phyloP scores from a whole-genome alignment of 1,139 yeast genomes.

The Protomyces inundatus region DNA sequence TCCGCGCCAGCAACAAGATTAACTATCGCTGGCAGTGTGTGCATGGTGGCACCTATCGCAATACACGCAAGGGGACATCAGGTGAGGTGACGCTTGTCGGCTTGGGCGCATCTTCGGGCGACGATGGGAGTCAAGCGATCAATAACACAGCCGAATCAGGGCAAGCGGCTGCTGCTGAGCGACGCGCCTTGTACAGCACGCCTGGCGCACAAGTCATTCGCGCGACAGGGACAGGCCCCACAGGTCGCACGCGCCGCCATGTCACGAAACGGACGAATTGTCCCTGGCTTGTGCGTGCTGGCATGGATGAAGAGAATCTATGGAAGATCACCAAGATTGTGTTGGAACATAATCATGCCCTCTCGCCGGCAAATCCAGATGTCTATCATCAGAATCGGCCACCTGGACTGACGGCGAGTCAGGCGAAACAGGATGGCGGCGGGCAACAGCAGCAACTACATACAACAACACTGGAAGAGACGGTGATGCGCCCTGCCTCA shows the following conservation, averaged over 20 bases:
- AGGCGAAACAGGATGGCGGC: too few relatives aligned
- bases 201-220: background rate
- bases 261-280: constrained; percentile 6
- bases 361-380: constrained; percentile 8
- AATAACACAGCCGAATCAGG: background rate
- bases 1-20: constrained; percentile 8
- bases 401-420: too few relatives aligned
- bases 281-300: constrained; percentile 17
- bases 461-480: background rate
- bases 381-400: constrained; percentile 9
- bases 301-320: constrained; percentile 2
- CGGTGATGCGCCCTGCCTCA: background rate
- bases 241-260: constrained; percentile 3
- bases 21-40: constrained; percentile 18
- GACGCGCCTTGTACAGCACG: background rate
- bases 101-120: background rate
- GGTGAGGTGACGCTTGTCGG: background rate
- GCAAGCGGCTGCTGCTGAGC: too few relatives aligned
- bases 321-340: constrained; percentile 11
- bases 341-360: constrained; percentile 6
- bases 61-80: background rate
- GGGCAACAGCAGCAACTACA: too few relatives aligned
- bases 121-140: background rate
- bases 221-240: background rate
- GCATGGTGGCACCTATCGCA: constrained; percentile 11